Evolutionary conservation across 352 stramenopile species (phyloP), one percentile per base, ranked within the genome.

Genomic region (Globisporangium parvum): DNA sequence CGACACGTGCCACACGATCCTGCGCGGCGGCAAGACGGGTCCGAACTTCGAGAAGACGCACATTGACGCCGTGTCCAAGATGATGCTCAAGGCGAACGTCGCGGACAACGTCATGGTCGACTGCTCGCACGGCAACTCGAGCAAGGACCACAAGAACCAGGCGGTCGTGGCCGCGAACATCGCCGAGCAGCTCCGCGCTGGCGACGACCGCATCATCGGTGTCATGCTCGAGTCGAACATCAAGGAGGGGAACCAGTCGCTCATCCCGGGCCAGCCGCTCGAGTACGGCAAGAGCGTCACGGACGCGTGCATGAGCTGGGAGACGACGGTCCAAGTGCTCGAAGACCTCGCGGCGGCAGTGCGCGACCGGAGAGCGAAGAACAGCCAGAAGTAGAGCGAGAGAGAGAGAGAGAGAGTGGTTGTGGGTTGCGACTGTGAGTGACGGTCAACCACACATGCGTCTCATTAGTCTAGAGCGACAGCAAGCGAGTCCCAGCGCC

Each of bases 201-300:
- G 87, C 57, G 81, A 94, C 59, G 70, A 87, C 53, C 76, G 78
- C 60, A 88, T 95, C 56, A 71, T 91, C 9, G 87, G 87, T 21
- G 73, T 96, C 10, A 96, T 96, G 85, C 79, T 95, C 56, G 87
- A 96, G 76, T 95, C 84, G 20, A 91, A 96, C 66, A 77, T 95
- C 21, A 66, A 88, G 40, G 85, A 93, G 47, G 87, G 87, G 20
- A 86, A 73, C 50, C 87, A 94, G 71, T 70, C 78, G 51, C 63
- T 96, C 39, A 72, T 83, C 48, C 79, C 80, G 0, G 83, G 82
- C 47, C 68, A 90, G 61, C 77, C 83, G 45, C 73, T 96, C 17
- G 78, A 85, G 62, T 93, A 95, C 67, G 87, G 87, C 65, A 91
- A 95, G 77, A 95, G 85, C 57, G 80, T 96, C 53, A 96, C 87